Evolutionary conservation across 2,329 filamentous ascomycete genomes (phyloP).

Genomic region (Thielaviopsis cerberus): DNA sequence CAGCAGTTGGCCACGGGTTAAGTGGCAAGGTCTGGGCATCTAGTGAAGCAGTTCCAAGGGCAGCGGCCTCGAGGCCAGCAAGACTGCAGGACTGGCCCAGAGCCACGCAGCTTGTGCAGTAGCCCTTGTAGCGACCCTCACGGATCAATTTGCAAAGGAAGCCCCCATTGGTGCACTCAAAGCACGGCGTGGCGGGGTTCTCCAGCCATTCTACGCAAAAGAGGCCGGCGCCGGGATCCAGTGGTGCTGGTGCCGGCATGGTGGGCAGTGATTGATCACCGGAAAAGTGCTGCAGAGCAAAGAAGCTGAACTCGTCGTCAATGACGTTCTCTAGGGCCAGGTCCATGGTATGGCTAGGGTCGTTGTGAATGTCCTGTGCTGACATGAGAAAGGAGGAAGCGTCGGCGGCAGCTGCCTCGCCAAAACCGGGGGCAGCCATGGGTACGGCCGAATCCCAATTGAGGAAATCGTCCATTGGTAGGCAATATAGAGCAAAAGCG

Average conservation of each 20-base stretch:
- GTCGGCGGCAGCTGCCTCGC: constrained; percentile 24
- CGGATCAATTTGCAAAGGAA: constrained; percentile 42
- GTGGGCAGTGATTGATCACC: constrained; percentile 21
- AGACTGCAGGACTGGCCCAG: constrained; percentile 41
- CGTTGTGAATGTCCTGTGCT: constrained; percentile 19
- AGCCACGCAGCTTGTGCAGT: constrained; percentile 44
- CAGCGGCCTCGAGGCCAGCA: constrained; percentile 19
- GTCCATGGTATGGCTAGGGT: constrained; percentile 26
- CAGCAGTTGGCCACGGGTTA: constrained; percentile 28
- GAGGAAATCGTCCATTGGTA: constrained; percentile 39
- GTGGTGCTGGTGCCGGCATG: constrained; percentile 1
- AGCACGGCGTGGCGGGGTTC: constrained; percentile 29
- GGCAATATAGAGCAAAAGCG: not conserved
- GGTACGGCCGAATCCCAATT: constrained; percentile 30
- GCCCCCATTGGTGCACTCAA: constrained; percentile 30
- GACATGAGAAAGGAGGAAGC: constrained; percentile 19
- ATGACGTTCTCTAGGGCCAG: constrained; percentile 36
- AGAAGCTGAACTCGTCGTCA: constrained; percentile 42
- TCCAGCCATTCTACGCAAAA: constrained; percentile 20
- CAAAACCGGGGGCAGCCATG: constrained; percentile 9
- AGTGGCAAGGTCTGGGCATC: constrained; percentile 22
- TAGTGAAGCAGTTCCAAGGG: not conserved
- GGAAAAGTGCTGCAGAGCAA: constrained; percentile 38
- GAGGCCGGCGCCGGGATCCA: constrained; percentile 11
- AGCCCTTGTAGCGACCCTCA: constrained; percentile 40